phyloP scores from a whole-genome alignment of 345 rosid genomes.

The Salix arbutifolia region DNA sequence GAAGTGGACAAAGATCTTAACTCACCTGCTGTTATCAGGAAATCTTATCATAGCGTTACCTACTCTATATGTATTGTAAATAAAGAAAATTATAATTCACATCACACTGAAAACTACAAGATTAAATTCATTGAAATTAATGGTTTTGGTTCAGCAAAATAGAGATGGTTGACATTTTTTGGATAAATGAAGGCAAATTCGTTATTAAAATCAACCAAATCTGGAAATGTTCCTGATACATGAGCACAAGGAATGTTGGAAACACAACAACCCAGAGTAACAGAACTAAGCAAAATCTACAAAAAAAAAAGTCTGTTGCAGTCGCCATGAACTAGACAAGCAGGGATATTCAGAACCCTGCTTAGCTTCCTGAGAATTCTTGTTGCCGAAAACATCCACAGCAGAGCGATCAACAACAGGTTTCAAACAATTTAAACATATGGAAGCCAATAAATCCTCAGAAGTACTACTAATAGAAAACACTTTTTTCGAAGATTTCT shows the following conservation, averaged over 20 bases:
- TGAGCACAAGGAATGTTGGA: neutral
- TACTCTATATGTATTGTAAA: neutral
- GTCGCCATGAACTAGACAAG: neutral
- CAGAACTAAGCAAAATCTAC: neutral
- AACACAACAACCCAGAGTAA: neutral
- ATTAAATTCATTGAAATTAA: neutral
- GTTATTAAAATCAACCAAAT: neutral
- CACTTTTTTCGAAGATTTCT: neutral
- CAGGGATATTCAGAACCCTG: neutral
- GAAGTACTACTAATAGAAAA: neutral
- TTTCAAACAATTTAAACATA: neutral
- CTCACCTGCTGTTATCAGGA: neutral
- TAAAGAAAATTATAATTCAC: neutral
- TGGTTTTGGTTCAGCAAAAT: neutral
- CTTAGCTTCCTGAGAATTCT: neutral
- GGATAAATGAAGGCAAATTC: neutral
- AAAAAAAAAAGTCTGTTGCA: neutral
- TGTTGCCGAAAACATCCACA: neutral
- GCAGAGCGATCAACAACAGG: neutral
- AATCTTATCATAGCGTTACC: neutral
- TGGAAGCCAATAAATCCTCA: neutral
- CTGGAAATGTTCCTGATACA: neutral
- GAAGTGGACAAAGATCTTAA: neutral
- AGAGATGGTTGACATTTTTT: neutral
- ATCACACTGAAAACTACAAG: neutral